phyloP scores from a whole-genome alignment of 495 filamentous ascomycete genomes.

The Hypoxylon crocopeplum region DNA sequence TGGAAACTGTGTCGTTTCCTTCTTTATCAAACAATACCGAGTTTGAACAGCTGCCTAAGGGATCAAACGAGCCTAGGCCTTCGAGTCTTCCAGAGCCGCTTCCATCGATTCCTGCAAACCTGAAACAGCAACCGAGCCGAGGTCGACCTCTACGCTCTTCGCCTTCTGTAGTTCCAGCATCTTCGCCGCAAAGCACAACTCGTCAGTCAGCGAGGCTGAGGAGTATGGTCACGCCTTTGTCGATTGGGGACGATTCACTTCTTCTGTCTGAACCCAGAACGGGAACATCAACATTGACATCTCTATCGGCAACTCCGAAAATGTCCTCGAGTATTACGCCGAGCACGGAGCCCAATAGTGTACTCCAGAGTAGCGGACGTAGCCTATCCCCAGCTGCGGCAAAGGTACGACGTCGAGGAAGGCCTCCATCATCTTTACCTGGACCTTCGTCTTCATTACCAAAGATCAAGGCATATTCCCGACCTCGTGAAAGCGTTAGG shows the following conservation, averaged over 20 bases:
- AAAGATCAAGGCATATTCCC: conserved; percentile 37
- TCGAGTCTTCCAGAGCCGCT: conserved; percentile 10
- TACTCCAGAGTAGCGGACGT: conserved; percentile 4
- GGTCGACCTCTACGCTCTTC: conserved; percentile 17
- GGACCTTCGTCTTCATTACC: conserved; percentile 26
- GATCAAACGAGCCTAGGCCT: conserved; percentile 4
- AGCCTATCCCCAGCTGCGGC: conserved; percentile 45
- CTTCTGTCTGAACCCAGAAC: conserved; percentile 23
- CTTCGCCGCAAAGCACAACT: conserved; percentile 23
- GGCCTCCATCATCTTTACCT: conserved; percentile 17
- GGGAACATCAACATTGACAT: conserved; percentile 42
- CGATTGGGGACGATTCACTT: conserved; percentile 7
- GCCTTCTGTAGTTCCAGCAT: conserved; percentile 34
- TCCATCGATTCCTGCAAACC: conserved; percentile 13
- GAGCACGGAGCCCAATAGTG: conserved; percentile 26
- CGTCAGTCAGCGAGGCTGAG: conserved; percentile 18
- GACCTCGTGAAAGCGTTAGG: conserved; percentile 23
- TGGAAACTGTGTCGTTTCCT: conserved; percentile 27
- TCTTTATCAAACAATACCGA: conserved; percentile 6
- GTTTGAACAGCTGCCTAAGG: neutral
- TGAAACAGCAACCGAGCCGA: neutral
- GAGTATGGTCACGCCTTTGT: conserved; percentile 27
- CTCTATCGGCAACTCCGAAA: conserved; percentile 44
- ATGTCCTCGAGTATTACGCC: conserved; percentile 41
- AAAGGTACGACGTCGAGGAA: conserved; percentile 36